Percentiles rank a stretch among this genome's conserved stretches.
phyloP scores from a whole-genome alignment of 106 monocot species.

The Allium sativum region DNA sequence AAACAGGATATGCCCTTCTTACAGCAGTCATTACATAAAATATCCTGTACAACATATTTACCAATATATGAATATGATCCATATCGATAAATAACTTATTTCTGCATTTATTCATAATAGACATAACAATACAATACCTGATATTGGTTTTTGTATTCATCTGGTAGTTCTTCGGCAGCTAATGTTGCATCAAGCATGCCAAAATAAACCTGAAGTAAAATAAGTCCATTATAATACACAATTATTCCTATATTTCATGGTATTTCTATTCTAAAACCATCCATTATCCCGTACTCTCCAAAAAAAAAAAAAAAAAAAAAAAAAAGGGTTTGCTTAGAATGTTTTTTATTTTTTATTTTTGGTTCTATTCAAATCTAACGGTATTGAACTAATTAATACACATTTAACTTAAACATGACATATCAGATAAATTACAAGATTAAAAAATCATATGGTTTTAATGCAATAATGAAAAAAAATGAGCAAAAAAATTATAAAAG shows the following conservation, averaged over 20 bases:
- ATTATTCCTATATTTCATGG: background rate
- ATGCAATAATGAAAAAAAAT: background rate
- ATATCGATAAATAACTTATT: background rate
- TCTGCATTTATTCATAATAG: background rate
- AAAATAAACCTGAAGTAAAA: constrained; percentile 82
- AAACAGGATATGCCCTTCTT: constrained; percentile 63
- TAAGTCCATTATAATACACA: constrained; percentile 33
- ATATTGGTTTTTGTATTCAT: constrained; percentile 65
- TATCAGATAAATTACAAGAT: background rate
- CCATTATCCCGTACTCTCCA: too few relatives aligned
- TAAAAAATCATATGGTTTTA: background rate
- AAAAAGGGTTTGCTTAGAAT: too few relatives aligned
- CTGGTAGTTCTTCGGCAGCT: constrained; percentile 72
- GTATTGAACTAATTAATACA: background rate
- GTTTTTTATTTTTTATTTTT: too few relatives aligned
- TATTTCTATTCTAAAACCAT: too few relatives aligned
- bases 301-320: too few relatives aligned
- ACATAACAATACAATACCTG: constrained; percentile 30
- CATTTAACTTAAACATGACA: background rate
- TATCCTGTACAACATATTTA: constrained; percentile 33
- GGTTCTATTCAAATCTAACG: too few relatives aligned
- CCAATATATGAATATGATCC: background rate
- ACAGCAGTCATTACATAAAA: constrained; percentile 85
- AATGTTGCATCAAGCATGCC: constrained; percentile 91
- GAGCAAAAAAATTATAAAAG: background rate